These are phyloP conservation scores for Osmanthus fragrans DNA, from an alignment of 257 asterid genomes.

Conservation along the genomic window DNA sequence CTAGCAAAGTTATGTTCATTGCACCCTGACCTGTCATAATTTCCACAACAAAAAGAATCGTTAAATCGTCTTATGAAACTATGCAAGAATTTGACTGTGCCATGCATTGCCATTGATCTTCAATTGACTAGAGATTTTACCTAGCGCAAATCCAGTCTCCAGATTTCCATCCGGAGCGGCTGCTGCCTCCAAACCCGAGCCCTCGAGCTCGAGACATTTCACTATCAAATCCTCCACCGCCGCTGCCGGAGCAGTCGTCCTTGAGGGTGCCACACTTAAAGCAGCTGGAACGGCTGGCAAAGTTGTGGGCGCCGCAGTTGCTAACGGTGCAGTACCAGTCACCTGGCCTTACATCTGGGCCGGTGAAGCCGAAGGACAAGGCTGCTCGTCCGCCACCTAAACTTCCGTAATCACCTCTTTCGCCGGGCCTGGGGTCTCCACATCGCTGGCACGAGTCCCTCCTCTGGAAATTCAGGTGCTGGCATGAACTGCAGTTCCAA, in stretches of 20 bases:
- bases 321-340: conserved; percentile 90
- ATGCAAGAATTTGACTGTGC: too few relatives aligned
- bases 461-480: conserved; percentile 90
- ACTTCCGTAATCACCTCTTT: conserved; percentile 38
- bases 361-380: conserved; percentile 53
- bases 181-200: conserved; percentile 42
- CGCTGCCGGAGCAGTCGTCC: conserved; percentile 49
- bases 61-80: neutral
- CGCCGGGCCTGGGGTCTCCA: conserved; percentile 82
- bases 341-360: conserved; percentile 98
- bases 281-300: conserved; percentile 98
- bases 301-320: conserved; percentile 95
- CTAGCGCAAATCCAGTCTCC: conserved; percentile 98
- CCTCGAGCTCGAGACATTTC: conserved; percentile 50
- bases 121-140: conserved; percentile 28
- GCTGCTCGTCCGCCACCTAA: conserved; percentile 49
- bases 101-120: too few relatives aligned
- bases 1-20: conserved; percentile 96
- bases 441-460: conserved; percentile 94
- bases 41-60: neutral
- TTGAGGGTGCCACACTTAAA: conserved; percentile 91
- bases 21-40: conserved; percentile 68
- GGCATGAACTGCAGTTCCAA: conserved; percentile 98
- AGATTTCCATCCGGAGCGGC: conserved; percentile 93
- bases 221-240: conserved; percentile 40